Percentiles rank a stretch among this genome's conserved stretches.
phyloP scores from a whole-genome alignment of 306 rosid genomes.

The Pterocarpus macrocarpus region DNA sequence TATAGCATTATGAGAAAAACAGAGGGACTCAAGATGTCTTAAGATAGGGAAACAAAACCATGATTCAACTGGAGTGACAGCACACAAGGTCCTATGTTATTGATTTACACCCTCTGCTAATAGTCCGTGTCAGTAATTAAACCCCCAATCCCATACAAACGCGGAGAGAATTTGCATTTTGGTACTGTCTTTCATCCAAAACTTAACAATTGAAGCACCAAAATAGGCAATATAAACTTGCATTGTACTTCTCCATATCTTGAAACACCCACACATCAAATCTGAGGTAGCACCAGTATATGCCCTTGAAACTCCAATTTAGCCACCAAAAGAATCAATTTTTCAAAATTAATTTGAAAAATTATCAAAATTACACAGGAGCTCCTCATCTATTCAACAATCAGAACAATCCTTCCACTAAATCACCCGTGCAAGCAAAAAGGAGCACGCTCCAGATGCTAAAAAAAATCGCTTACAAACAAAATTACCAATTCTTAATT shows the following conservation, averaged over 20 bases:
- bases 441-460: conserved; percentile 11
- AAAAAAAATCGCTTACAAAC: not conserved
- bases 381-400: not conserved
- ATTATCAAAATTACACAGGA: not conserved
- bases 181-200: not conserved
- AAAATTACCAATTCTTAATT: not conserved
- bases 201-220: not conserved
- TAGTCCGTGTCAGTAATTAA: conserved; percentile 13
- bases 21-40: not conserved
- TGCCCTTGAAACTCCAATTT: not conserved
- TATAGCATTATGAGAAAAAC: not conserved
- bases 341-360: not conserved
- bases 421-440: conserved; percentile 36
- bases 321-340: conserved; percentile 18
- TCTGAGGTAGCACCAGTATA: not conserved
- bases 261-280: not conserved
- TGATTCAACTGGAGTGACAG: not conserved
- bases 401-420: conserved; percentile 33
- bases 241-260: conserved; percentile 1
- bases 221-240: conserved; percentile 1
- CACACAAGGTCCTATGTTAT: conserved; percentile 9
- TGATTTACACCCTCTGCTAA: not conserved
- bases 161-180: not conserved
- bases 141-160: conserved; percentile 1
- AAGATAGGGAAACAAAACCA: conserved; percentile 21